A percentile compares a stretch with the other conserved stretches of the same genome.
phyloP scores from a whole-genome alignment of 441 rosid genomes.

The Gossypium laxum region DNA sequence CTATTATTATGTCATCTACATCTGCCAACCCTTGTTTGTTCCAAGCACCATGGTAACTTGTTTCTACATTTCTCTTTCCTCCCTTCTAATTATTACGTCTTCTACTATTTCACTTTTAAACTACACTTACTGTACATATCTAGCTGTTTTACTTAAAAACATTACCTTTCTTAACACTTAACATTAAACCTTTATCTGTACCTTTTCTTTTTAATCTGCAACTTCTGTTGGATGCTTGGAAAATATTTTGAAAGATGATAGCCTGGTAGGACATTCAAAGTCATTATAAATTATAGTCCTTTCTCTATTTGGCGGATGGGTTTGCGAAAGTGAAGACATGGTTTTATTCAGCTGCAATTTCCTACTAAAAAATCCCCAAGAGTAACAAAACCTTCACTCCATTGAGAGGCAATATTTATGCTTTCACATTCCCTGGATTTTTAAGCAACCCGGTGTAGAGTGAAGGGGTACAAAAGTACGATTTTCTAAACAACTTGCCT shows the following conservation, averaged over 20 bases:
- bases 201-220: neutral
- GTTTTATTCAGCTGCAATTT: neutral
- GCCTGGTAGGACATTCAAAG: too few species aligned
- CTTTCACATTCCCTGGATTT: conserved; percentile 1
- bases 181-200: neutral
- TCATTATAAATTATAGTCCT: too few species aligned
- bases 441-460: neutral
- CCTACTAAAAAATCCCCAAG: neutral
- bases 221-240: neutral
- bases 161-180: neutral
- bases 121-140: neutral
- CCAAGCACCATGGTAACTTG: conserved; percentile 36
- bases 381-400: neutral
- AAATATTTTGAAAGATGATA: neutral
- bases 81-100: neutral
- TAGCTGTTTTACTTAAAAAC: neutral
- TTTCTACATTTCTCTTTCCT: neutral
- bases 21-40: conserved; percentile 29
- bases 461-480: neutral
- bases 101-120: neutral
- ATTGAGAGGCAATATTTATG: neutral
- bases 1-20: conserved; percentile 20
- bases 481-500: neutral
- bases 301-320: neutral
- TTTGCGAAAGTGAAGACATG: neutral